Conservation (phyloP, 805 yeast species). For the Starmerella floricola region DNA sequence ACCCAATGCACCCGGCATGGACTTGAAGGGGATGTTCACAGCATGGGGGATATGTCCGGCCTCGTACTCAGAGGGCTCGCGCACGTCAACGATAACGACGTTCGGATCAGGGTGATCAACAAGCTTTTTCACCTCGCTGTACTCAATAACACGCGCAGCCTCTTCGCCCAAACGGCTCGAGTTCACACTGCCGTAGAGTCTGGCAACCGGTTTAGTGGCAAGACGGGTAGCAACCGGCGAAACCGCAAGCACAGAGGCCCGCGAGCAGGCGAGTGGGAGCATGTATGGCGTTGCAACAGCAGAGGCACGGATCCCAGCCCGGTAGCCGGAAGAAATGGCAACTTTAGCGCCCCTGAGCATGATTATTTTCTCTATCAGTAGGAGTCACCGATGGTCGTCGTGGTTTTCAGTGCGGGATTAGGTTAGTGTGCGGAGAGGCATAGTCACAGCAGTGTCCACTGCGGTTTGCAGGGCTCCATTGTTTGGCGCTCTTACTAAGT, state of each 20-base stretch:
- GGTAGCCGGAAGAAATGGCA: neutral
- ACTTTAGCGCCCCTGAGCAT: neutral
- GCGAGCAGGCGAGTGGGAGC: constrained; percentile 1
- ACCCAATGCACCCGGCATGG: constrained; percentile 85
- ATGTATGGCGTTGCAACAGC: neutral
- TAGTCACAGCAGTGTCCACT: no score
- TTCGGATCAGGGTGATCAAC: constrained; percentile 34
- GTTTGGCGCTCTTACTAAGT: no score
- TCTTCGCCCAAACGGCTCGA: constrained; percentile 22
- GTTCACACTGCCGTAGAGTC: constrained; percentile 20
- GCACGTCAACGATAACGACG: constrained; percentile 66
- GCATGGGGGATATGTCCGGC: constrained; percentile 76
- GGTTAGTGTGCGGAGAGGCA: no score
- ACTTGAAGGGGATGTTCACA: constrained; percentile 75
- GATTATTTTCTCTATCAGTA: no score
- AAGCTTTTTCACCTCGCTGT: constrained; percentile 42
- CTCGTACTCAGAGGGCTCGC: constrained; percentile 74
- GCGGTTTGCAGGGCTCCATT: no score
- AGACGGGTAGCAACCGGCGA: neutral
- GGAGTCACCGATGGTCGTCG: no score
- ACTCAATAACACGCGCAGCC: constrained; percentile 43
- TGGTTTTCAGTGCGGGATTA: no score
- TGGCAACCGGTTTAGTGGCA: neutral
- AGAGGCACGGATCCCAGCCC: neutral
- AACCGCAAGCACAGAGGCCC: neutral